Base-by-base conservation (phyloP, 208 protist species). In the Leishmania amazonensis region DNA sequence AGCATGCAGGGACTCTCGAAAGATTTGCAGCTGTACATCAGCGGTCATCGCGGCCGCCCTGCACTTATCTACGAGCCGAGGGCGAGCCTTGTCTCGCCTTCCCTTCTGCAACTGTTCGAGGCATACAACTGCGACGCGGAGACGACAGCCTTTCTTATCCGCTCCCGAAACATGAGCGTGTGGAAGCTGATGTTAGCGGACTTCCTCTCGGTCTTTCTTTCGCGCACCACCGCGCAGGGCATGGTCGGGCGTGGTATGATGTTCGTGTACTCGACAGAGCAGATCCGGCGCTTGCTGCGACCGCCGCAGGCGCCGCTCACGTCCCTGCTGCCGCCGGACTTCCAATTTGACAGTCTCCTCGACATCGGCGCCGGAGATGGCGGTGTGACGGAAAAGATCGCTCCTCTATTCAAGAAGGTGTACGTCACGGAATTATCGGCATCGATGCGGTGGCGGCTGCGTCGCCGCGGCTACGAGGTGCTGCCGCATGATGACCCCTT, bases 301-400 rank as follows among this genome's bases (percentile, higher is more conserved):
- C 88, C 87, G 6, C 70, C 83, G 4, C 70, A 53, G 38, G 49
- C 77, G 9, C 62, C 79, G 2, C 47, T 51, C 35, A 49, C 78
- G 28, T 67, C 42, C 28, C 76, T 72, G 79, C 72, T 85, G 58
- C 40, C 81, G 21, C 45, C 65, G 64, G 62, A 74, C 13, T 78
- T 76, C 3, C 71, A 83, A 68, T 86, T 83, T 54, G 79, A 83
- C 5, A 80, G 57, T 0, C 75, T 83, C 47, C 78, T 83, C 19
- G 79, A 86, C 78, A 86, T 97, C 73, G 94, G 94, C 38, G 92
- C 94, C 57, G 94, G 94, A n/a, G 91, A 97, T 64, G 94, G 94
- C 35, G 91, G 89, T 11, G 93, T 96, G 40, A 97, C 94, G 24
- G 80, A 89, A 5, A 75, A 85, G 68, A 76, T 97, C 54, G 79